Evolutionary conservation across 2,329 filamentous ascomycete species (phyloP).

Genomic region (Tolypocladium inflatum): DNA sequence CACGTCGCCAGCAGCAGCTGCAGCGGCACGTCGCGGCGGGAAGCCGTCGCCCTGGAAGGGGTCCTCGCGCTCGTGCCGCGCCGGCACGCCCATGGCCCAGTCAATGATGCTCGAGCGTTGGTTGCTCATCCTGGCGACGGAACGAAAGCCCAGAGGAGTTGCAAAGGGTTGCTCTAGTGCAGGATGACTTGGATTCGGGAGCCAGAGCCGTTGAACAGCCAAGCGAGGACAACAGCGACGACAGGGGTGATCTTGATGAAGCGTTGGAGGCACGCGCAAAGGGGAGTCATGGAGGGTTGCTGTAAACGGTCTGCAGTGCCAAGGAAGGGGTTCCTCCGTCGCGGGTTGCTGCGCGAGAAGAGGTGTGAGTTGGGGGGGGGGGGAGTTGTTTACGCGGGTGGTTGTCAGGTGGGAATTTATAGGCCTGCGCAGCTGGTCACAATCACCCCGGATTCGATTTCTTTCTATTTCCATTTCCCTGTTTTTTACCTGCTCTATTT

Average conservation of each 20-base stretch:
- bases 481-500: not conserved
- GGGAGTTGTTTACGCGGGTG: not conserved
- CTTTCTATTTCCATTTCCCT: not conserved
- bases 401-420: not conserved
- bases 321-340: not conserved
- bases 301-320: not conserved
- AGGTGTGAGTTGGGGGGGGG: not conserved
- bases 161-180: not conserved
- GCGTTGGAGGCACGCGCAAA: not conserved
- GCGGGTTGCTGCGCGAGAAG: not conserved
- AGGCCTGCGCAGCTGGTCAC: not conserved
- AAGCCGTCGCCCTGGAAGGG: conserved; percentile 26
- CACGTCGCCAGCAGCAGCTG: not conserved
- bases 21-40: conserved; percentile 7
- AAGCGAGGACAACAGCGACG: not conserved
- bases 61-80: conserved; percentile 22
- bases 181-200: not conserved
- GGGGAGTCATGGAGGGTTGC: not conserved
- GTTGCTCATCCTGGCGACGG: not conserved
- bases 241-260: too few relatives aligned
- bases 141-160: not conserved
- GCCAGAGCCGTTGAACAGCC: not conserved
- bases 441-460: not conserved
- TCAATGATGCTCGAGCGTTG: conserved; percentile 3
- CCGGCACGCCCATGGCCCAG: conserved; percentile 25